phyloP scores from a whole-genome alignment of 768 basidiomycete genomes.

The Sporobolomyces pararoseus region DNA sequence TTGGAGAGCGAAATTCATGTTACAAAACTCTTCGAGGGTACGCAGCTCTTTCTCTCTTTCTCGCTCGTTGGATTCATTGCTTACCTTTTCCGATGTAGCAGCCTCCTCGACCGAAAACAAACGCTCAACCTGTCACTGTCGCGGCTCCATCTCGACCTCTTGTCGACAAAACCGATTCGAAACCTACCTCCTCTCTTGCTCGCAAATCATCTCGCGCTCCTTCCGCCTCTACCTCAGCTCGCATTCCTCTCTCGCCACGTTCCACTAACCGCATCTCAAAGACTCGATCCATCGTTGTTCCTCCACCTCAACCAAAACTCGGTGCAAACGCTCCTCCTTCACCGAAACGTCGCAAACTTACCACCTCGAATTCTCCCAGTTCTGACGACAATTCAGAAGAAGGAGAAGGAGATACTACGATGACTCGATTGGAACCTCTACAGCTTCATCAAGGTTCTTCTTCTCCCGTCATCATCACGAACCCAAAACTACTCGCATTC shows the following conservation, averaged over 20 bases:
- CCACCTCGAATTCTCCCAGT: neutral
- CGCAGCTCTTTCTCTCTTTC: neutral
- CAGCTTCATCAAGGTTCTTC: conserved; percentile 14
- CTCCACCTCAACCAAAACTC: neutral
- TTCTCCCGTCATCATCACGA: conserved; percentile 22
- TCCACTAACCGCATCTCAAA: neutral
- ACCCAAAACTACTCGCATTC: conserved; percentile 32
- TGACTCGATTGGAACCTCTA: neutral
- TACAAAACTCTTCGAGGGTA: conserved; percentile 16
- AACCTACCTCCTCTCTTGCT: conserved; percentile 13
- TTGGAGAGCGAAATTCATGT: conserved; percentile 37
- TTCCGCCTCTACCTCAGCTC: neutral
- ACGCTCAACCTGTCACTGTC: neutral
- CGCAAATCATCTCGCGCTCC: conserved; percentile 11
- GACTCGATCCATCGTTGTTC: neutral
- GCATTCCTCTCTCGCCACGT: neutral
- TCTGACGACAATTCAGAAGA: neutral
- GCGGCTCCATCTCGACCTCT: neutral
- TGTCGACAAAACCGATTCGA: neutral
- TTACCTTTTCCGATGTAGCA: neutral
- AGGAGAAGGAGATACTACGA: neutral
- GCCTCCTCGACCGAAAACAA: conserved; percentile 11
- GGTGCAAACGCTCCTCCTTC: neutral
- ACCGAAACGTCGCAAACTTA: conserved; percentile 7
- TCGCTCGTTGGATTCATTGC: neutral